Percentiles rank a stretch among this genome's conserved stretches.
These are phyloP conservation scores for Aspergillus niger DNA, from an alignment of 2,329 filamentous ascomycete species.

Conservation along the genomic window DNA sequence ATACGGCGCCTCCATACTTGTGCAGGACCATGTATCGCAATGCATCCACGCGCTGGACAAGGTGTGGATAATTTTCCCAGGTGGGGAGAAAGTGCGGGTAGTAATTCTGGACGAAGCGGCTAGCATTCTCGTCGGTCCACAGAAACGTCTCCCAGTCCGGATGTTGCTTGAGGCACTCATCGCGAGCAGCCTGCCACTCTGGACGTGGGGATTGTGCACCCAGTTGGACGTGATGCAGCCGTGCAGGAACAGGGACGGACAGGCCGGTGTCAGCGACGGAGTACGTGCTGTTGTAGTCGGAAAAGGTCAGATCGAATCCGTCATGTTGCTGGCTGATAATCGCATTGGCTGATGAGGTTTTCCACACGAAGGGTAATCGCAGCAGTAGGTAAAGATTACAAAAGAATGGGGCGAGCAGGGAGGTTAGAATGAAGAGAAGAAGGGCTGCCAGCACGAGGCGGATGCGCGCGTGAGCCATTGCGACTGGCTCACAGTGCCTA, in stretches of 20 bases:
- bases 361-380: constrained; percentile 16
- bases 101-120: constrained; percentile 17
- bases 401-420: not conserved
- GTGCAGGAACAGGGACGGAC: not conserved
- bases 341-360: not conserved
- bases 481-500: not conserved
- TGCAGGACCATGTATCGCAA: constrained; percentile 27
- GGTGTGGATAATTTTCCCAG: constrained; percentile 23
- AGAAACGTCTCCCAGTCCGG: constrained; percentile 17
- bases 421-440: not conserved
- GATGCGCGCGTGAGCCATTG: not conserved
- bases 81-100: constrained; percentile 21
- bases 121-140: constrained; percentile 20
- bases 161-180: constrained; percentile 20
- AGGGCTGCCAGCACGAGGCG: not conserved
- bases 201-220: constrained; percentile 13
- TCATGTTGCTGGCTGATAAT: constrained; percentile 10
- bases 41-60: constrained; percentile 26
- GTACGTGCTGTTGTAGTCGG: not conserved
- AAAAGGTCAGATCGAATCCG: constrained; percentile 13
- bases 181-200: constrained; percentile 22
- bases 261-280: not conserved
- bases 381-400: constrained; percentile 5
- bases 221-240: constrained; percentile 20
- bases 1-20: constrained; percentile 24